Percentiles rank a stretch among this genome's conserved stretches.
Conservation (phyloP, 768 basidiomycete species). For the Mycena metata region DNA sequence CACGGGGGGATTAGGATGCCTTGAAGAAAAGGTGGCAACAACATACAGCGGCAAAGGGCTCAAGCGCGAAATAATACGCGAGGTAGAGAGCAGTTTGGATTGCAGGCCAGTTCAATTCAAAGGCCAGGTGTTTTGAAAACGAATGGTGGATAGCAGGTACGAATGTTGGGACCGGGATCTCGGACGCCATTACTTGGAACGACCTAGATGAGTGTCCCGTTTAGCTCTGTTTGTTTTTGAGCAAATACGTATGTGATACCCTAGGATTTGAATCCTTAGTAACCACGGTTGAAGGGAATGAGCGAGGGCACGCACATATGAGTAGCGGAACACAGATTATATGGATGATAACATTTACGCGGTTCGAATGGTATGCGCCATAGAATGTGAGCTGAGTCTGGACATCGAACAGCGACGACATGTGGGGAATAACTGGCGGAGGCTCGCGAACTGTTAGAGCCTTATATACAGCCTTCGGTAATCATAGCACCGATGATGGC, state of each 20-base stretch:
- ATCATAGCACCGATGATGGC: no score
- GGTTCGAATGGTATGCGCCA: slow-evolving; percentile 91
- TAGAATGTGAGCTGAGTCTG: slow-evolving; percentile 91
- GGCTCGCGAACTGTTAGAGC: slow-evolving; percentile 3
- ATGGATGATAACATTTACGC: slow-evolving; percentile 88
- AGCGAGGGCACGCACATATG: slow-evolving; percentile 69
- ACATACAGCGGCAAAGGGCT: slow-evolving; percentile 88
- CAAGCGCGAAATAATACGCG: slow-evolving; percentile 84
- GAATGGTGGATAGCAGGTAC: slow-evolving; percentile 66
- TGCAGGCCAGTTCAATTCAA: slow-evolving; percentile 79
- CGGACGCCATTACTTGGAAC: slow-evolving; percentile 64
- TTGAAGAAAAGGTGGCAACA: background rate
- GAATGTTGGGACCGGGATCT: slow-evolving; percentile 65
- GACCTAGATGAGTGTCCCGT: slow-evolving; percentile 62
- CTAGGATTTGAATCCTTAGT: slow-evolving; percentile 10
- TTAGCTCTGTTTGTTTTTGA: slow-evolving; percentile 2
- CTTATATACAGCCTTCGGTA: no score
- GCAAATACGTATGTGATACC: slow-evolving; percentile 1
- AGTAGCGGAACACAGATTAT: slow-evolving; percentile 87
- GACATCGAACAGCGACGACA: slow-evolving; percentile 70
- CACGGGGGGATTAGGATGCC: slow-evolving; percentile 13
- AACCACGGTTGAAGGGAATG: background rate
- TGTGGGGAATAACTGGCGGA: slow-evolving; percentile 42
- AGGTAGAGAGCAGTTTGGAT: slow-evolving; percentile 72
- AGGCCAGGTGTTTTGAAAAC: slow-evolving; percentile 72